phyloP scores from a whole-genome alignment of 805 yeast species.

The Wickerhamomyces hampshirensis region DNA sequence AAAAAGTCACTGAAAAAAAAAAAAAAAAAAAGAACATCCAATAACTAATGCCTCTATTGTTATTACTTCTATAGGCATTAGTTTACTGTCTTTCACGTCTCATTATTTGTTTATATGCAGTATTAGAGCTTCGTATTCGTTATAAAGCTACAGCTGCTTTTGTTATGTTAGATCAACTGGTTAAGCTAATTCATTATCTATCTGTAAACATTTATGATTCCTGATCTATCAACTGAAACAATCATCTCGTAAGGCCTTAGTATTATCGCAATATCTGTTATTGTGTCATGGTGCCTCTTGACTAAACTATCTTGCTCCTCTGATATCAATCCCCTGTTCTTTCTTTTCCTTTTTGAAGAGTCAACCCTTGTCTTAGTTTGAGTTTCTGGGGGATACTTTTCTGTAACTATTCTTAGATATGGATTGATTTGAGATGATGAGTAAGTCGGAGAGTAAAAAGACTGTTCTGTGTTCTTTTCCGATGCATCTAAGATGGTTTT shows the following conservation, averaged over 20 bases:
- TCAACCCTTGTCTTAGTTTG: constrained; percentile 7
- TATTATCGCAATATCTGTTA: constrained; percentile 44
- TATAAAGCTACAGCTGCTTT: too few relatives aligned
- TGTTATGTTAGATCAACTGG: background rate
- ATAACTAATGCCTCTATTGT: background rate
- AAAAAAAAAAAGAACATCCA: background rate
- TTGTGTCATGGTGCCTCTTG: constrained; percentile 45
- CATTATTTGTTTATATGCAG: background rate
- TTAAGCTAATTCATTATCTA: constrained; percentile 14
- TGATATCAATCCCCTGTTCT: constrained; percentile 32
- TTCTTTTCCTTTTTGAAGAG: constrained; percentile 13
- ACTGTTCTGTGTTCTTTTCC: constrained; percentile 18
- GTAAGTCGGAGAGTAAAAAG: background rate
- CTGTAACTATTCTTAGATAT: constrained; percentile 36
- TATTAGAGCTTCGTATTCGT: too few relatives aligned
- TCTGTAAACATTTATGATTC: constrained; percentile 56
- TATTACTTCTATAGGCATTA: background rate
- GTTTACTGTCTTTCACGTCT: background rate
- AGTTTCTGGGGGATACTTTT: constrained; percentile 22
- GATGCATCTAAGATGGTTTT: constrained; percentile 22
- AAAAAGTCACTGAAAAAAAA: background rate
- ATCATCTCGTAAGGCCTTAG: constrained; percentile 53
- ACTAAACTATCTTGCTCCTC: constrained; percentile 40
- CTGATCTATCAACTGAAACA: constrained; percentile 63
- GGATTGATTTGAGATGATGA: constrained; percentile 32